phyloP scores from a whole-genome alignment of 208 protist genomes.

The Leishmania guyanensis region DNA sequence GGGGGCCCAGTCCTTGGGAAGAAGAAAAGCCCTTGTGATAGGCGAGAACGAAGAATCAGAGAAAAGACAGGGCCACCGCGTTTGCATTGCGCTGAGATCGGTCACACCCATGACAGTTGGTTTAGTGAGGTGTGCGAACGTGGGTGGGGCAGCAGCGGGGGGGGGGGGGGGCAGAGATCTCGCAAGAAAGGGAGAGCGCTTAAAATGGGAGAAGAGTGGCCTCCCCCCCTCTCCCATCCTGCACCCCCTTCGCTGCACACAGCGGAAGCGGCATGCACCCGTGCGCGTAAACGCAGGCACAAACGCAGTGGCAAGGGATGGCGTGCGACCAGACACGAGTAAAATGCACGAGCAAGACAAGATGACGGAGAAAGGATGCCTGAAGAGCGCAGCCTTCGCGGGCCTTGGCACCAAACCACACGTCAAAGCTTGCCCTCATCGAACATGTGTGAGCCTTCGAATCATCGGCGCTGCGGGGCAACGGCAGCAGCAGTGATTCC shows the following conservation, averaged over 20 bases:
- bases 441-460: background rate
- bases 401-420: background rate
- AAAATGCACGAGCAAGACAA: background rate
- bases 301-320: background rate
- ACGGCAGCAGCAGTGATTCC: conserved; percentile 27
- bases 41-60: background rate
- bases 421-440: background rate
- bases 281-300: background rate
- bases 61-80: background rate
- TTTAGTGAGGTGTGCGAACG: too few relatives aligned
- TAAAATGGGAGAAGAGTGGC: background rate
- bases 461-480: conserved; percentile 1
- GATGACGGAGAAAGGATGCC: background rate
- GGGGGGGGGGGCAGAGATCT: background rate
- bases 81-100: background rate
- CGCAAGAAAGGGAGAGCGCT: background rate
- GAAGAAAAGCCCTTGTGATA: background rate
- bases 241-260: background rate
- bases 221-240: background rate
- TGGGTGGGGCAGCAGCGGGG: background rate
- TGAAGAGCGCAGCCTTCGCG: background rate
- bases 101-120: background rate
- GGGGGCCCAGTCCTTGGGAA: background rate
- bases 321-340: background rate
- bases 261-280: background rate